These are phyloP conservation scores for Globisporangium emineosum DNA, from an alignment of 352 stramenopile genomes.

Conservation along the genomic window DNA sequence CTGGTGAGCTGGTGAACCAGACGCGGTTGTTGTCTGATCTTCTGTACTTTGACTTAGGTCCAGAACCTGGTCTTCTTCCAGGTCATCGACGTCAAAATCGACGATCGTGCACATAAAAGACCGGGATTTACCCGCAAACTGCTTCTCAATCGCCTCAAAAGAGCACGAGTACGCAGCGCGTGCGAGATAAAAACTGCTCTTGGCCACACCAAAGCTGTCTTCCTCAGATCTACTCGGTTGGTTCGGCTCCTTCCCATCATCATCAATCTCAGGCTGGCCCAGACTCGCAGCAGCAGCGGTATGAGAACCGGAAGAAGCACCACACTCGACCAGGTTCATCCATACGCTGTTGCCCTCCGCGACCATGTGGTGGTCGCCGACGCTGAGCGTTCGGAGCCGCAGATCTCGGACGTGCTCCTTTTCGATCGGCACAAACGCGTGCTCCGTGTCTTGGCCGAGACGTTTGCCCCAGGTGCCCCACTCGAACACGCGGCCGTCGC, in stretches of 20 bases:
- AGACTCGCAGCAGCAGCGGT: not conserved
- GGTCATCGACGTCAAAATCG: constrained; percentile 54
- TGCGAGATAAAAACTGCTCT: constrained; percentile 23
- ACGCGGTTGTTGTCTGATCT: not conserved
- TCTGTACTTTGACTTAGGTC: constrained; percentile 14
- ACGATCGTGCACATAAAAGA: constrained; percentile 36
- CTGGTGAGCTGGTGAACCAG: not conserved
- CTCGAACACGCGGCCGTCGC: constrained; percentile 44
- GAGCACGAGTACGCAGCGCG: constrained; percentile 26
- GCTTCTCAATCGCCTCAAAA: constrained; percentile 21
- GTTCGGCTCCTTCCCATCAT: not conserved
- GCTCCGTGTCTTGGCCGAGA: constrained; percentile 37
- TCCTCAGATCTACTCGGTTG: not conserved
- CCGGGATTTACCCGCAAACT: constrained; percentile 12
- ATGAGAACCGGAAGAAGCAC: too few relatives aligned
- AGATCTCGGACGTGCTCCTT: constrained; percentile 20
- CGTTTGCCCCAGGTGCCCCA: constrained; percentile 74
- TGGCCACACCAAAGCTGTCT: constrained; percentile 6
- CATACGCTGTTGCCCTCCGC: constrained; percentile 64
- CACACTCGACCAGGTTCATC: constrained; percentile 32
- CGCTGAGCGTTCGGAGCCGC: not conserved
- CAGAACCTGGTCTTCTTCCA: constrained; percentile 23
- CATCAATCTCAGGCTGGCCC: constrained; percentile 16
- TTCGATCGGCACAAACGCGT: constrained; percentile 57
- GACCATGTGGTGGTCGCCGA: constrained; percentile 40